Conservation (phyloP, 2,329 filamentous ascomycete genomes). For the Monosporascus sp. region DNA sequence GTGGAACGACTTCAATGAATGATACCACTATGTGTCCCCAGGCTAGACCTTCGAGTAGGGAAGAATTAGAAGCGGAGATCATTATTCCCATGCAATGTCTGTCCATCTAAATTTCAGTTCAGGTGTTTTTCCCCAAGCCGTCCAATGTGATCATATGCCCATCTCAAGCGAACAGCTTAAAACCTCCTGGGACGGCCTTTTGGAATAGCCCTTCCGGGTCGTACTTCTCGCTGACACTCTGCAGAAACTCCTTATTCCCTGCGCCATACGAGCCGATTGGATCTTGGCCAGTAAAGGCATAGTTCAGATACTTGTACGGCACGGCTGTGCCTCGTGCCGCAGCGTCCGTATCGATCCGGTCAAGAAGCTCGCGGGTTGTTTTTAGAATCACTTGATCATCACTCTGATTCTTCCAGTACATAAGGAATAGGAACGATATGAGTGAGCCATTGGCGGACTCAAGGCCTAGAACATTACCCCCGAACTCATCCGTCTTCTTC, state of each 20-base stretch:
- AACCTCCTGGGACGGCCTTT: conserved; percentile 15
- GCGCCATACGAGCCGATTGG: conserved; percentile 12
- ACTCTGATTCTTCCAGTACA: conserved; percentile 4
- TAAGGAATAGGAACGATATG: conserved; percentile 6
- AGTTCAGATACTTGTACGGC: conserved; percentile 14
- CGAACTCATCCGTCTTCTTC: not conserved
- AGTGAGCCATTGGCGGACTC: conserved; percentile 1
- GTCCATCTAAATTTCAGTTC: too few species aligned
- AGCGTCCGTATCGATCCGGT: conserved; percentile 6
- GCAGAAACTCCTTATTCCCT: conserved; percentile 8
- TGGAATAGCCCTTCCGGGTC: conserved; percentile 24
- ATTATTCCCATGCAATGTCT: too few species aligned
- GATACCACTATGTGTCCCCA: too few species aligned
- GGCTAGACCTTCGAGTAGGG: too few species aligned
- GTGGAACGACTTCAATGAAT: too few species aligned
- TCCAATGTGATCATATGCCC: not conserved
- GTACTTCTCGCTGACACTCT: conserved; percentile 16
- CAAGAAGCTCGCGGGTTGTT: not conserved
- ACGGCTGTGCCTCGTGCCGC: not conserved
- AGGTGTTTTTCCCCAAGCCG: not conserved
- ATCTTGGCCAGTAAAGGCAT: conserved; percentile 13
- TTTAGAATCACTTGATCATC: conserved; percentile 8
- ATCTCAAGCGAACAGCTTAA: conserved; percentile 8
- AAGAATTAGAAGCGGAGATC: too few species aligned
- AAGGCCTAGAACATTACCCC: conserved; percentile 10